Conservation (phyloP, 2,329 filamentous ascomycete species). For the Pyricularia sp. region DNA sequence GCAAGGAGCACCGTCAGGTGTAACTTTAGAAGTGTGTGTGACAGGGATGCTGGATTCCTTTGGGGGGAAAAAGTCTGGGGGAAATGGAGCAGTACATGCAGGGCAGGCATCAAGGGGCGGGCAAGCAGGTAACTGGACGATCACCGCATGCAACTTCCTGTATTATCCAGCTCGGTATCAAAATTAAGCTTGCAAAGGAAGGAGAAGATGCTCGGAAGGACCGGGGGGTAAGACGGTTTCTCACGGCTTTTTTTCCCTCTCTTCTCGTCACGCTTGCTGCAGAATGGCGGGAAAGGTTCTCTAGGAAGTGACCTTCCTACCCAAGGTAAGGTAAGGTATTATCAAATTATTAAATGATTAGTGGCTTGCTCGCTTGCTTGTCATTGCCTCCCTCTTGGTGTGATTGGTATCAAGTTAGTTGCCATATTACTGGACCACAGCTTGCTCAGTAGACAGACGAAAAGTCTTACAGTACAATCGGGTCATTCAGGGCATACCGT, state of each 20-base stretch:
- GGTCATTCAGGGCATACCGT: not conserved
- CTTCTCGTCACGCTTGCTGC: not conserved
- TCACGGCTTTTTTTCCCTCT: not conserved
- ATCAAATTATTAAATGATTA: too few relatives aligned
- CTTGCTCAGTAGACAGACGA: too few relatives aligned
- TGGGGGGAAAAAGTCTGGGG: not conserved
- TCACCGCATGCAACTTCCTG: not conserved
- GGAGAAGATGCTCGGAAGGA: not conserved
- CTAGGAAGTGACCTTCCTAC: not conserved
- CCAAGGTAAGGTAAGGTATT: too few relatives aligned
- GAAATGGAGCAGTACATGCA: not conserved
- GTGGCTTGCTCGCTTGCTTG: not conserved
- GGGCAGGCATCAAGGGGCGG: not conserved
- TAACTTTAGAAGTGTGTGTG: not conserved
- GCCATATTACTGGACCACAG: too few relatives aligned
- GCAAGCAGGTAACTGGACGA: not conserved
- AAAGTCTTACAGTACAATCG: not conserved
- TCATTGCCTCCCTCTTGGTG: not conserved
- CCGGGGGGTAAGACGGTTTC: not conserved
- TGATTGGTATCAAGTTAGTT: too few relatives aligned
- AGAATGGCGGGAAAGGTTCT: not conserved
- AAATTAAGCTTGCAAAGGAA: not conserved
- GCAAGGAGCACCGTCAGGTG: not conserved
- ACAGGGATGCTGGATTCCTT: not conserved
- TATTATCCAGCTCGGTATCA: not conserved